Base-by-base conservation (phyloP, 2,329 filamentous ascomycete genomes). In the Fusarium paranaense region DNA sequence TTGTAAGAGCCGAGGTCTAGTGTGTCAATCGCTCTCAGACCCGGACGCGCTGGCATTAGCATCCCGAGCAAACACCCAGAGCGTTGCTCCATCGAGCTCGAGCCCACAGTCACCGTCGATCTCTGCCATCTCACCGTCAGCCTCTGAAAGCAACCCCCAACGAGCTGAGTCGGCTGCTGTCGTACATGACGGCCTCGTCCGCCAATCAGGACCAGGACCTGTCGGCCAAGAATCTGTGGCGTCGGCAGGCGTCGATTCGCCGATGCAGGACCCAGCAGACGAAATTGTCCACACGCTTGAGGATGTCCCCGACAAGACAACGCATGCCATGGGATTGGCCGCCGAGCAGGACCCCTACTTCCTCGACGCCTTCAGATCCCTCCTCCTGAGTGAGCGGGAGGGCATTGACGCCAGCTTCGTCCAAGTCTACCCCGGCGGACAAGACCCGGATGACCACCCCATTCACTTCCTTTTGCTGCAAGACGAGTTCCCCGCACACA, bases 341-440 rank as follows among this genome's bases (percentile, higher is more conserved):
- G 83, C 81, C 11, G 86, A 87, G 75, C 86, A 87, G 70, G 86
- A 87, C 63, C 82, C 85, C 2, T 82, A 86, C 70, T 80, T 87
- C 10, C 80, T 87, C 6, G 83, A 84, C 40, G 85, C 85, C 13
- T 87, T 87, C 63, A 80, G 85, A 20, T 87, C 86, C 38, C 81
- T 85, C 20, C 83, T 87, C 32, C 77, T 86, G 52, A 86, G 85
- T 50, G 81, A 83, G 57, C 83, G 83, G n/a, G 81, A 82, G 20
- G 83, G 84, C 30, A 80, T 87, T 9, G 85, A 86, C 66, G 85
- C 84, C 67, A 84, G 85, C 58, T 82, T 86, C 57, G 78, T 85
- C 22, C 85, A 86, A 61, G 83, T 86, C 1, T 81, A 82, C 40
- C 72, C 80, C 16, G 85, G 85, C 11, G 76, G 81, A 57, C 62